Conservation (phyloP, 2,329 filamentous ascomycete genomes). For the Botryotinia calthae region DNA sequence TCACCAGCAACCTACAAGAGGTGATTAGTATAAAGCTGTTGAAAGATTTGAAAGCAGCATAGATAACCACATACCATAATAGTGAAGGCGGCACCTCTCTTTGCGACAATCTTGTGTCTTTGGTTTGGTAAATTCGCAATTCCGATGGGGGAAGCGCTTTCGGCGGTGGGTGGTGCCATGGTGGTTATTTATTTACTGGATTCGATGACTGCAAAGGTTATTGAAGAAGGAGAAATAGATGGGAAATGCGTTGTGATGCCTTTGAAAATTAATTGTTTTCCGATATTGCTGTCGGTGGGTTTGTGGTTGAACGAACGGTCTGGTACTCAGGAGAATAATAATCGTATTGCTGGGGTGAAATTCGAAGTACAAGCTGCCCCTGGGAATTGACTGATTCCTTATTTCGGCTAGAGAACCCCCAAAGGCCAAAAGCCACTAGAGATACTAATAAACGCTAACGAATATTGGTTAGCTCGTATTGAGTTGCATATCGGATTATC, state of each 20-base stretch:
- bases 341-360: constrained; percentile 14
- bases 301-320: constrained; percentile 9
- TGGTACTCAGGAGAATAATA: constrained; percentile 19
- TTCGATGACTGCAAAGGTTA: background rate
- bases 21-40: constrained; percentile 14
- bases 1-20: constrained; percentile 82
- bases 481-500: constrained; percentile 19
- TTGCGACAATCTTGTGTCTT: constrained; percentile 71
- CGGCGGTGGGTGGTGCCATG: constrained; percentile 58
- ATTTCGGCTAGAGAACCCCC: constrained; percentile 20
- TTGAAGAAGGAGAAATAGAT: constrained; percentile 9
- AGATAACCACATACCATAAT: constrained; percentile 72
- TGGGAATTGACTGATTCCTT: constrained; percentile 13
- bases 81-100: constrained; percentile 95
- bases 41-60: background rate
- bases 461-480: background rate
- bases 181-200: constrained; percentile 18
- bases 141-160: constrained; percentile 67
- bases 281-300: constrained; percentile 15
- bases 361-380: constrained; percentile 21
- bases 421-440: constrained; percentile 12
- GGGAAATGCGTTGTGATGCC: background rate
- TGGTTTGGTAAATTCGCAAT: constrained; percentile 74
- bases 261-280: constrained; percentile 3
- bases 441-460: background rate